A percentile compares a stretch with the other conserved stretches of the same genome.
phyloP scores from a whole-genome alignment of 306 rosid species.

The Pterocarpus macrocarpus region DNA sequence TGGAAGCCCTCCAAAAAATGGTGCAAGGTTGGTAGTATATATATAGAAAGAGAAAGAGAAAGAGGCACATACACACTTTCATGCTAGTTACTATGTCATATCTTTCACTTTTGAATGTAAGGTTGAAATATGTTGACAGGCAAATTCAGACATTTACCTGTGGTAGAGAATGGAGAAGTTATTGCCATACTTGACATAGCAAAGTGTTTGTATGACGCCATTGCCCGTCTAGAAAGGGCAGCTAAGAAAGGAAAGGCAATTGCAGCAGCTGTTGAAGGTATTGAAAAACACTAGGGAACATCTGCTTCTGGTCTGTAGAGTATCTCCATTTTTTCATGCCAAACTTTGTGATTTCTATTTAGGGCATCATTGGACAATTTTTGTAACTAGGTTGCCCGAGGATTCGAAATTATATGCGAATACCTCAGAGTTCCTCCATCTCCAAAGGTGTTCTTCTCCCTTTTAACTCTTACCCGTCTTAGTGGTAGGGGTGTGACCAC shows the following conservation, averaged over 20 bases:
- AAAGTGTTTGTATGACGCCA: conserved; percentile 95
- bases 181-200: conserved; percentile 97
- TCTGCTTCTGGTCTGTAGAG: conserved; percentile 75
- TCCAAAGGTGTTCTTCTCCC: no score
- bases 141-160: conserved; percentile 95
- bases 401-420: no score
- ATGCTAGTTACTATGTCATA: conserved; percentile 3
- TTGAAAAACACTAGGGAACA: conserved; percentile 90
- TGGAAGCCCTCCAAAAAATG: conserved; percentile 99
- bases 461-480: no score
- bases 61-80: conserved; percentile 4
- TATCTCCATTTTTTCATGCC: conserved; percentile 25
- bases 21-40: conserved; percentile 79
- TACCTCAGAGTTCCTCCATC: no score
- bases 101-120: conserved; percentile 41
- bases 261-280: conserved; percentile 98
- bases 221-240: conserved; percentile 96
- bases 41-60: not conserved
- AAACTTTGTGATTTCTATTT: conserved; percentile 12
- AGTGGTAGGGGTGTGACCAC: no score
- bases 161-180: conserved; percentile 98
- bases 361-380: conserved; percentile 23
- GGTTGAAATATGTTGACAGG: conserved; percentile 63
- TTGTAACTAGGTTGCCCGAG: conserved; percentile 16
- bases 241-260: conserved; percentile 99